Conservation (phyloP, 352 stramenopile genomes). For the Phytophthora syringae region DNA sequence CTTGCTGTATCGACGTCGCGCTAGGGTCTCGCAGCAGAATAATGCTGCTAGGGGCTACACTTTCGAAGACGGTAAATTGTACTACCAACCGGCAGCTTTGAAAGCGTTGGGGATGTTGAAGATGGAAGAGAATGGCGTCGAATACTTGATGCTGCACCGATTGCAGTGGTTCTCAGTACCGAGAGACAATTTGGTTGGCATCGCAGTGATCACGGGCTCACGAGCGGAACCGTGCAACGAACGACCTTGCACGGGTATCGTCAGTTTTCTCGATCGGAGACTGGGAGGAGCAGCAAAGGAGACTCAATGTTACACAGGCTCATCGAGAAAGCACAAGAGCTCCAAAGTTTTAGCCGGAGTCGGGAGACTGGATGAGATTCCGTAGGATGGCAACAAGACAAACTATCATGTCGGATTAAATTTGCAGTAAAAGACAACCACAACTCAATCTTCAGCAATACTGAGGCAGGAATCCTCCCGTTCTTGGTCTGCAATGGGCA, state of each 20-base stretch:
- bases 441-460: slow-evolving; percentile 9
- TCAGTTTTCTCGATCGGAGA: slow-evolving; percentile 12
- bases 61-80: slow-evolving; percentile 3
- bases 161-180: slow-evolving; percentile 17
- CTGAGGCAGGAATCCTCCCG: not conserved
- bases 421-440: too few relatives aligned
- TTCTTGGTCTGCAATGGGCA: slow-evolving; percentile 2
- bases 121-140: slow-evolving; percentile 8
- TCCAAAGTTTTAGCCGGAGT: slow-evolving; percentile 1
- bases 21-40: slow-evolving; percentile 3
- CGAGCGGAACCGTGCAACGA: slow-evolving; percentile 14
- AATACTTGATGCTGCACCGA: slow-evolving; percentile 17
- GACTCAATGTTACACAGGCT: not conserved
- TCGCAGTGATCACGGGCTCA: not conserved
- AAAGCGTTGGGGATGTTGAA: slow-evolving; percentile 14
- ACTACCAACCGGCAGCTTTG: slow-evolving; percentile 12
- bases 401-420: too few relatives aligned
- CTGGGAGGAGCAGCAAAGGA: not conserved
- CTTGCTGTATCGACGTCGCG: slow-evolving; percentile 10
- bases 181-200: slow-evolving; percentile 2
- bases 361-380: slow-evolving; percentile 3
- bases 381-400: too few relatives aligned
- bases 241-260: slow-evolving; percentile 5
- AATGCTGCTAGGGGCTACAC: slow-evolving; percentile 5
- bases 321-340: not conserved